Base-by-base conservation (phyloP, 371 early-diverging fungal species). In the Mortierella sp. region DNA sequence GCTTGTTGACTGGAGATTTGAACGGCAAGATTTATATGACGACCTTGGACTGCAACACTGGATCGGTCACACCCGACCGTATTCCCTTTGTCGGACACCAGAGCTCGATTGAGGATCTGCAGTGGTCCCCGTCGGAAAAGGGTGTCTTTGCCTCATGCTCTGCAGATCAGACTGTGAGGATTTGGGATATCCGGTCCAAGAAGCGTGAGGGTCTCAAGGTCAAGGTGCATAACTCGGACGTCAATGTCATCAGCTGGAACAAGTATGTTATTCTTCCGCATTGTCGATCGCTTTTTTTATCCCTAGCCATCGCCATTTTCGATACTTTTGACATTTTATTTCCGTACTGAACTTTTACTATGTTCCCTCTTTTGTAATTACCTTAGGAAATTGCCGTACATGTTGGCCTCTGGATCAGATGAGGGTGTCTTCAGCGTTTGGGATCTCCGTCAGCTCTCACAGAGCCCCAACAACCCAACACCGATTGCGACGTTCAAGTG, bases 241-340 rank as follows among this genome's bases (percentile, higher is more conserved):
- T 99, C 55, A 99, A 99, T 72, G 99, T 98, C 19, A 96, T 99
- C 58, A 87, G 90, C 43, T 99, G 99, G 99, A 97, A 96, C 79
- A 83, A 81, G 86, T 86, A 63, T 21, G 84, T 83, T 9, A 31
- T 9, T 43, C 19, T 41, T n/a, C n/a, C n/a, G n/a, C n/a, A n/a
- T n/a, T n/a, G n/a, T n/a, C n/a, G n/a, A n/a, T n/a, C n/a, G n/a
- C n/a, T n/a, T n/a, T n/a, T n/a, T n/a, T n/a, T n/a, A n/a, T n/a
- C n/a, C n/a, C n/a, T n/a, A n/a, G n/a, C n/a, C n/a, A n/a, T n/a
- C n/a, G n/a, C n/a, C 17, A 56, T 56, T 19, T 56, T 44, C 34
- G 11, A 8, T 32, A 42, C 11, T 14, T 44, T 19, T 17, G 58
- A 14, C 61, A 17, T 60, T 21, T 43, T 42, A 27, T 32, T 39